Base-by-base conservation (phyloP, 1,284 basidiomycete species). In the Ganoderma resinaceum region DNA sequence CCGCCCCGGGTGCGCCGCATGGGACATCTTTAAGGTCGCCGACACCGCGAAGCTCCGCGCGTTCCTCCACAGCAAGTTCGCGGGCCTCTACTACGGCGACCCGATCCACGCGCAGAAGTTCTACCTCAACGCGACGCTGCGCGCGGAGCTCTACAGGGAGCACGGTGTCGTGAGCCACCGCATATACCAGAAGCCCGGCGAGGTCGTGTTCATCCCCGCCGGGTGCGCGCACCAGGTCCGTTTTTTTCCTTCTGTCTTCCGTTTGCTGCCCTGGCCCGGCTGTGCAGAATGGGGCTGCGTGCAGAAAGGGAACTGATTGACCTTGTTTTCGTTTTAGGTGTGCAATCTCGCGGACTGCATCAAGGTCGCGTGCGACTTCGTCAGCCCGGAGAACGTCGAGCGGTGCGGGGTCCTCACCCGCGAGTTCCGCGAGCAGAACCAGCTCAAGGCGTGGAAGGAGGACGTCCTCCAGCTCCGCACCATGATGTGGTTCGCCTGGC, bases 291-390 rank as follows among this genome's bases (percentile, higher is more conserved):
- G 18, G n/a, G n/a, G n/a, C n/a, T 43, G 42, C 42, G 20, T 6
- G 23, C 46, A 23, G 23, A 46, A 43, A 43, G 7, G 37, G 42
- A 16, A 29, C 12, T 38, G 58, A 65, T 35, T 11, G 23, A 35
- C 29, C 59, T 55, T 18, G 12, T 93, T 65, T n/a, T 65, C 20
- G 20, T 42, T 9, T 8, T 20, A 67, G 88, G 93, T 95, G 5
- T 89, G 89, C 75, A 95, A 95, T 73, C 80, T 95, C n/a, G 85
- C 93, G 2, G 94, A 97, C 77, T 96, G 94, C 77, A 90, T 97
- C 81, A 97, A 97, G 82, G 92, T 97, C 52, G 95, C 96, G 16
- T 86, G 92, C 68, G 95, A 97, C 81, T 97, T 95, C 80, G 94
- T 97, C 69, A 94, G 91, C 80, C 91, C 94, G 18, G 93, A 97